Evolutionary conservation across 352 stramenopile genomes (phyloP).

Genomic region (Phytophthora multivora): DNA sequence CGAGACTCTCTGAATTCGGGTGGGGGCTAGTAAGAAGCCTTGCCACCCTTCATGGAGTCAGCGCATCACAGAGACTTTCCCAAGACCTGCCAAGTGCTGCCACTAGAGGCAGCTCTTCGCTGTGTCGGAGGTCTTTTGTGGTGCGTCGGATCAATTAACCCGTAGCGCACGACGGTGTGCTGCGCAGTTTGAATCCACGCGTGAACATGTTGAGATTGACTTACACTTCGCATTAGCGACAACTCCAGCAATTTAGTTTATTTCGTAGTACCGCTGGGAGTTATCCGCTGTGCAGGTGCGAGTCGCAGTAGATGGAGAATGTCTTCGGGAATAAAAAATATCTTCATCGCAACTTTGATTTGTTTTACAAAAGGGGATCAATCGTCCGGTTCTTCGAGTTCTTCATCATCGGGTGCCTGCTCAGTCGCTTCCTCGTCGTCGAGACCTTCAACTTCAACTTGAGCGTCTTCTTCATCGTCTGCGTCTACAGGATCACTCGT

Average conservation of each 20-base stretch:
- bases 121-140: conserved; percentile 21
- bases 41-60: conserved; percentile 39
- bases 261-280: conserved; percentile 16
- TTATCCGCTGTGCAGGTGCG: not conserved
- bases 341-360: conserved; percentile 7
- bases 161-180: conserved; percentile 35
- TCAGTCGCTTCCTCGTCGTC: conserved; percentile 1
- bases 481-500: not conserved
- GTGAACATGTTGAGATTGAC: conserved; percentile 23
- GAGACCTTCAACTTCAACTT: not conserved
- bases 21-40: conserved; percentile 34
- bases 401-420: no score
- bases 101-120: conserved; percentile 26
- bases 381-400: not conserved
- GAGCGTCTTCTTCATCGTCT: not conserved
- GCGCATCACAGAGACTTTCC: conserved; percentile 11
- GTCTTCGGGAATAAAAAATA: conserved; percentile 18
- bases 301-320: conserved; percentile 10
- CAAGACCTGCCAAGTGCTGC: conserved; percentile 15
- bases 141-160: conserved; percentile 33
- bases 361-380: conserved; percentile 10
- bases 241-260: conserved; percentile 22
- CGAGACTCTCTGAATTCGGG: conserved; percentile 39
- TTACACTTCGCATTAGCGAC: not conserved
- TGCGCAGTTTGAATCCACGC: conserved; percentile 42